Conservation (phyloP, 305 asterid species). For the Fraxinus nigra region DNA sequence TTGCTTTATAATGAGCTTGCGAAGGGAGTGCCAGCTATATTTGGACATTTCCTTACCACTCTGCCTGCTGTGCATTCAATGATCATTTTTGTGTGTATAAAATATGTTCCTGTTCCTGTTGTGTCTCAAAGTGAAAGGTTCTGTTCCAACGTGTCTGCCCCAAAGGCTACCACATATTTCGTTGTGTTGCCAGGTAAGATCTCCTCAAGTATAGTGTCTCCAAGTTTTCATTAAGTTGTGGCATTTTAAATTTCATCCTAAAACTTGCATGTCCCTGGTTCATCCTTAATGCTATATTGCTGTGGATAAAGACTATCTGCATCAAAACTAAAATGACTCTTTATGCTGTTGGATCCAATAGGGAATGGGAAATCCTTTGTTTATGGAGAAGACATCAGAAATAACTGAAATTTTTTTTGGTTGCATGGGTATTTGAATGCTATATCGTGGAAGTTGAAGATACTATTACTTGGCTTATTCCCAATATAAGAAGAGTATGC, state of each 20-base stretch:
- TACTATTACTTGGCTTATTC: slow-evolving; percentile 2
- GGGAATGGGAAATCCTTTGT: neutral
- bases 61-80: slow-evolving; percentile 98
- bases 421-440: slow-evolving; percentile 3
- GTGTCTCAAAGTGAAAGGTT: slow-evolving; percentile 93
- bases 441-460: neutral
- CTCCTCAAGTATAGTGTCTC: slow-evolving; percentile 1
- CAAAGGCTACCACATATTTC: slow-evolving; percentile 89
- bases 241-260: slow-evolving; percentile 10
- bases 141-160: slow-evolving; percentile 92
- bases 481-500: neutral
- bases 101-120: slow-evolving; percentile 88
- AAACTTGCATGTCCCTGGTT: slow-evolving; percentile 18
- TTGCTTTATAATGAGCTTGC: slow-evolving; percentile 94
- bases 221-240: neutral
- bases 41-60: slow-evolving; percentile 90
- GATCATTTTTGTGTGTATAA: slow-evolving; percentile 94
- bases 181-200: slow-evolving; percentile 91
- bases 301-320: neutral
- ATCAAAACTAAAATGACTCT: neutral
- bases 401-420: neutral
- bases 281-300: slow-evolving; percentile 5
- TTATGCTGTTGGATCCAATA: slow-evolving; percentile 6
- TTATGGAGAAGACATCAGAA: neutral
- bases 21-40: slow-evolving; percentile 90